Base-by-base conservation (phyloP, 2,329 filamentous ascomycete species). In the Chrysoporthe cubensis region DNA sequence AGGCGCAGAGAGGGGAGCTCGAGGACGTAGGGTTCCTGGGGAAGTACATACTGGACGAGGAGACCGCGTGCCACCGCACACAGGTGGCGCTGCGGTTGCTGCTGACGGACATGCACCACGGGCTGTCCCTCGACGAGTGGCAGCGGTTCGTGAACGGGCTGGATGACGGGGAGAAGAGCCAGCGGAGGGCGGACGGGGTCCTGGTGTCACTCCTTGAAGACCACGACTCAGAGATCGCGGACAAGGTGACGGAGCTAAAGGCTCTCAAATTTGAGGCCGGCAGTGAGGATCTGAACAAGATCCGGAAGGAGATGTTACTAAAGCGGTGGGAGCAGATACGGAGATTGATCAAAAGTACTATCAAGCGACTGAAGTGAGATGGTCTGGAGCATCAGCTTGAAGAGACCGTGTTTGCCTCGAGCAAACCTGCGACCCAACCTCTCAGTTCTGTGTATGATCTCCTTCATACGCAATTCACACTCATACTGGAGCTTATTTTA, bases 51-150 rank as follows among this genome's bases (percentile, higher is more conserved):
- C 76, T 88, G 6, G 86, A 88, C 71, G 71, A 75, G 3, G 76
- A 82, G 11, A 81, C 76, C 6, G 81, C 84, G 14, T 89, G 87
- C 73, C 84, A 88, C 73, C 78, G 86, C 18, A 87, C 86, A 1
- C 82, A 88, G 73, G 83, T 86, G 13, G 86, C 84, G 5, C 71
- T 87, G 59, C 74, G 85, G 59, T 65, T 81, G 54, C 46, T 83
- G 40, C 59, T 70, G 4, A 61, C 66, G 37, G 66, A 44, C 34
- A 63, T 21, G 40, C 64, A 63, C 21, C 52, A 50, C 1, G 66
- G 68, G 8, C 63, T 82, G 66, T 67, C 77, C 0, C 62, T 76
- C 1, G 71, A 75, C 9, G 76, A 79, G 73, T 87, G 85, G 84
- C 75, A 76, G 63, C 74, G 79, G 46, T 83, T 87, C 54, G 80